These are phyloP conservation scores for Gillenia trifoliata DNA, from an alignment of 306 rosid genomes.

Conservation along the genomic window DNA sequence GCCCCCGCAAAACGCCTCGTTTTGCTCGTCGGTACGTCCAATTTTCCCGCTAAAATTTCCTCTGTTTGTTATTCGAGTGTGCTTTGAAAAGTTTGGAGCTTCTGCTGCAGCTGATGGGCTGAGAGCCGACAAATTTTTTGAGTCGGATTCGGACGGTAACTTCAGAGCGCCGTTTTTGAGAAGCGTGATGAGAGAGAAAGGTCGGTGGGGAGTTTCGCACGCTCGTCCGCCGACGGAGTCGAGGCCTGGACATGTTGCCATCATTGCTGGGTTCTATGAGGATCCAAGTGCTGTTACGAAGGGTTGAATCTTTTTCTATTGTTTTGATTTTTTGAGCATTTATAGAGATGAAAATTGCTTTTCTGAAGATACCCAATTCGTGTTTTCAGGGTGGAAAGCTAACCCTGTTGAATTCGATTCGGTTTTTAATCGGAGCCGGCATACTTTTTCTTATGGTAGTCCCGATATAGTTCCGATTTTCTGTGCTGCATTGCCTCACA, in stretches of 20 bases:
- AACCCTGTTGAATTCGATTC: slow-evolving; percentile 94
- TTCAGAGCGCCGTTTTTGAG: slow-evolving; percentile 78
- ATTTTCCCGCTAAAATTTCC: not conserved
- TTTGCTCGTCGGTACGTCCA: slow-evolving; percentile 55
- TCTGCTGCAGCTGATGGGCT: slow-evolving; percentile 71
- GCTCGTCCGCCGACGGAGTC: slow-evolving; percentile 97
- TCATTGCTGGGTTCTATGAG: slow-evolving; percentile 90
- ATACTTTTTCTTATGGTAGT: slow-evolving; percentile 78
- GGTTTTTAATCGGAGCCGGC: slow-evolving; percentile 72
- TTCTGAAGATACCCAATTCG: slow-evolving; percentile 13
- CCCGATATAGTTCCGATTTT: slow-evolving; percentile 89
- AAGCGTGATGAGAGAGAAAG: slow-evolving; percentile 53
- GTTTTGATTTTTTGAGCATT: not conserved
- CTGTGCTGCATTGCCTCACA: slow-evolving; percentile 73
- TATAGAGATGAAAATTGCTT: not conserved
- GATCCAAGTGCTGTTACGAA: slow-evolving; percentile 94
- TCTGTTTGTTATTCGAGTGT: not conserved
- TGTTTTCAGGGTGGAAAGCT: slow-evolving; percentile 83
- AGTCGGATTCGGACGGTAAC: slow-evolving; percentile 62
- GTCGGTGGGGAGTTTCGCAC: slow-evolving; percentile 97
- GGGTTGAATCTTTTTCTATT: slow-evolving; percentile 36
- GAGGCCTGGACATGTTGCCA: slow-evolving; percentile 83
- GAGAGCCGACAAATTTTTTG: slow-evolving; percentile 88
- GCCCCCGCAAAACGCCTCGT: slow-evolving; percentile 87
- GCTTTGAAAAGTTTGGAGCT: not conserved